A percentile compares a stretch with the other conserved stretches of the same genome.
These are phyloP conservation scores for Xylaria polymorpha DNA, from an alignment of 2,329 filamentous ascomycete species.

Conservation along the genomic window DNA sequence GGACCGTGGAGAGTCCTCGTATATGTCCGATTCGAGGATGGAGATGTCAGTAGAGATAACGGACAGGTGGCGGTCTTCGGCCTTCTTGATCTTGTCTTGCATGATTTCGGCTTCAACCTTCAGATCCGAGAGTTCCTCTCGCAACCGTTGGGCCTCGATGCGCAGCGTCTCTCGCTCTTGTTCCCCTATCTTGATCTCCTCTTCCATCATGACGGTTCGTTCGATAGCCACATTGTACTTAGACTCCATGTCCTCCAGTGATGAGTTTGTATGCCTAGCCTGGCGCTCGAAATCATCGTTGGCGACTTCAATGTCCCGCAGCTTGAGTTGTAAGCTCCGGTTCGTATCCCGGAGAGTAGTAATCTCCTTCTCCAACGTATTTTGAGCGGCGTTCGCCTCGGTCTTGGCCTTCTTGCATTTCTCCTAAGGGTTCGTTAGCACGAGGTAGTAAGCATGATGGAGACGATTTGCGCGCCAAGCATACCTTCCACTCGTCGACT, in stretches of 20 bases:
- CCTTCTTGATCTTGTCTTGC: constrained; percentile 89
- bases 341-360: constrained; percentile 88
- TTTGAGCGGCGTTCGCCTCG: constrained; percentile 87
- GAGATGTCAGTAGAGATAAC: constrained; percentile 72
- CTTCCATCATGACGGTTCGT: constrained; percentile 90
- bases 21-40: constrained; percentile 75
- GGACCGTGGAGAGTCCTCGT: constrained; percentile 82
- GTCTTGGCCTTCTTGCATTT: constrained; percentile 96
- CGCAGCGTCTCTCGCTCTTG: constrained; percentile 89
- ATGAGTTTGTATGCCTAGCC: constrained; percentile 93
- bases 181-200: constrained; percentile 91
- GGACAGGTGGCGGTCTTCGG: constrained; percentile 68
- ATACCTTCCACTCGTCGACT: constrained; percentile 98
- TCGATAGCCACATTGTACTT: constrained; percentile 98
- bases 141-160: constrained; percentile 89
- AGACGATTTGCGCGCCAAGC: constrained; percentile 44
- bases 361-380: constrained; percentile 91
- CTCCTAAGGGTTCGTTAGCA: constrained; percentile 63
- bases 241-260: constrained; percentile 94
- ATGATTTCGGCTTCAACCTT: constrained; percentile 96
- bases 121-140: constrained; percentile 91
- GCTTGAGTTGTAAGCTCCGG: constrained; percentile 80
- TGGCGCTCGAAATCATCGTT: constrained; percentile 99
- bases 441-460: background rate
- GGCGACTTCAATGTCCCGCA: constrained; percentile 95